These are phyloP conservation scores for Vaccinium darrowii DNA, from an alignment of 148 eudicot genomes.

Conservation along the genomic window DNA sequence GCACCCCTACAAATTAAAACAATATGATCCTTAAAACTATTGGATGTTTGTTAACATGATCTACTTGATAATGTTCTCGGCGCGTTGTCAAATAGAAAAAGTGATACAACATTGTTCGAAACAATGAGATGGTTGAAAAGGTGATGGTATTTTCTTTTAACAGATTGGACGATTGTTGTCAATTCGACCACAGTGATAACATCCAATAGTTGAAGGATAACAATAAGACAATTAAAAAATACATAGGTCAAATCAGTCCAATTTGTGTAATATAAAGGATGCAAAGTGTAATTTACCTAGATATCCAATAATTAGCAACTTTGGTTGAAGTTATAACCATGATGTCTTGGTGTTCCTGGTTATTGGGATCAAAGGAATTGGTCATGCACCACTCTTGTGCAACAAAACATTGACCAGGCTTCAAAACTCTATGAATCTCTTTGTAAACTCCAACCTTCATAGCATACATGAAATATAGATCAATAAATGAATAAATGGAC, in stretches of 20 bases:
- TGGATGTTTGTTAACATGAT: neutral
- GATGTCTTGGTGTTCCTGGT: no score
- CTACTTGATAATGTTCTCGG: neutral
- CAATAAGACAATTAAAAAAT: neutral
- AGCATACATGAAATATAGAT: no score
- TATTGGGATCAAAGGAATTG: no score
- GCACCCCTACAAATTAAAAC: neutral
- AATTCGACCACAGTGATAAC: neutral
- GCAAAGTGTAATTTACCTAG: neutral
- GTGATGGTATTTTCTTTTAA: neutral
- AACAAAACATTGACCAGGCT: no score
- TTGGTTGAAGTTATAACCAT: no score
- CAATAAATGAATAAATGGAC: no score
- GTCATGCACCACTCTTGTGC: no score
- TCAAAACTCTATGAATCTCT: no score
- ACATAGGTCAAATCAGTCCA: no score
- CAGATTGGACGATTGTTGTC: neutral
- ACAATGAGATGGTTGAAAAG: neutral
- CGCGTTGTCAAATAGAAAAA: neutral
- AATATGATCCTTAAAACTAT: neutral
- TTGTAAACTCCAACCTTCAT: no score
- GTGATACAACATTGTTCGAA: neutral
- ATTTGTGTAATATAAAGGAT: neutral
- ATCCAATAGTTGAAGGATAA: neutral
- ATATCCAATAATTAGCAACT: neutral